Conservation (phyloP, 2,329 filamentous ascomycete species). For the Trichoderma atrobrunneum region DNA sequence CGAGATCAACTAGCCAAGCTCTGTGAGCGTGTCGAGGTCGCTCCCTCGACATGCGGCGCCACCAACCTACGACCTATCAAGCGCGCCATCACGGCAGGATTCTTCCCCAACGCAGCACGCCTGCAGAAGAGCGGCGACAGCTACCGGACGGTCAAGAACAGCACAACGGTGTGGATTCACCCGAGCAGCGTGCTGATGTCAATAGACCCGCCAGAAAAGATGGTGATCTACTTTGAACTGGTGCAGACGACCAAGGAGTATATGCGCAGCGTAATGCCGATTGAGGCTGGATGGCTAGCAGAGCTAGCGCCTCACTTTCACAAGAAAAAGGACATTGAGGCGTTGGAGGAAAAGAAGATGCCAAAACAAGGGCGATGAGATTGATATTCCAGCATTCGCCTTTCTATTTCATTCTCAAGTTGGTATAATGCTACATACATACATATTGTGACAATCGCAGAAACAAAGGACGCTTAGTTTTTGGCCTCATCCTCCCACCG, state of each 20-base stretch:
- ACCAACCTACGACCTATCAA: constrained; percentile 73
- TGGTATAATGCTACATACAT: not conserved
- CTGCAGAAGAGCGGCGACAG: constrained; percentile 79
- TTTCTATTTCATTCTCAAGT: not conserved
- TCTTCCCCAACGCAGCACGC: constrained; percentile 89
- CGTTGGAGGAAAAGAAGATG: constrained; percentile 70
- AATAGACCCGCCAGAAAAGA: constrained; percentile 71
- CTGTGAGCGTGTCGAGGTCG: constrained; percentile 89
- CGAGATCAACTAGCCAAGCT: constrained; percentile 88
- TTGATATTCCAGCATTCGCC: not conserved
- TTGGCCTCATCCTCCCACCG: constrained; percentile 26
- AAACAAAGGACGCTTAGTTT: not conserved
- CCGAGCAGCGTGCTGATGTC: constrained; percentile 80
- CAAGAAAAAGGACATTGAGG: constrained; percentile 86
- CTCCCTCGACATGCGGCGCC: constrained; percentile 64
- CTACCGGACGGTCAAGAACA: constrained; percentile 90
- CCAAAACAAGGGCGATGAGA: constrained; percentile 33
- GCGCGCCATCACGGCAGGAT: constrained; percentile 84
- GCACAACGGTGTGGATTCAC: constrained; percentile 86
- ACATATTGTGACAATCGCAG: not conserved
- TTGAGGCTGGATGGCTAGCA: constrained; percentile 79
- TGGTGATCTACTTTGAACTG: constrained; percentile 83
- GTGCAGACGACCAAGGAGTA: constrained; percentile 87
- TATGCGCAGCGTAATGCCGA: constrained; percentile 82
- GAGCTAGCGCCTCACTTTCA: constrained; percentile 94